Conservation (phyloP, 139 green algal species). For the Pseudopediastrum boryanum region DNA sequence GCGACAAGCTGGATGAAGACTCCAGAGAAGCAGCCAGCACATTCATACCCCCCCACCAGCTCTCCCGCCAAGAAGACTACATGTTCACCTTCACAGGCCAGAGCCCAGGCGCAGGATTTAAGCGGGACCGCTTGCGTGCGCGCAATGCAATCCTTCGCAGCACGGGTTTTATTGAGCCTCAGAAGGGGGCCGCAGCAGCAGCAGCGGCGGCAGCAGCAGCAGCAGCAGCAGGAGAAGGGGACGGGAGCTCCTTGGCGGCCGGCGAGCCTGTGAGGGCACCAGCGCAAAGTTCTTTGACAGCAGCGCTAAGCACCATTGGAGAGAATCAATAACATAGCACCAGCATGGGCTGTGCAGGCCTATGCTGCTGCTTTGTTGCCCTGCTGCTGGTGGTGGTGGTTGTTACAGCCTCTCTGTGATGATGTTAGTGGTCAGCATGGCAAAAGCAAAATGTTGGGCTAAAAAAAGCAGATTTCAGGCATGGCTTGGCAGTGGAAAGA, state of each 20-base stretch:
- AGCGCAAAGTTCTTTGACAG: slow-evolving; percentile 21
- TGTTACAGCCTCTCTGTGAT: no score
- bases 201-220: neutral
- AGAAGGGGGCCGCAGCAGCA: neutral
- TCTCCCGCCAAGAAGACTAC: slow-evolving; percentile 40
- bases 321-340: neutral
- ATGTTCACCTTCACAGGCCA: slow-evolving; percentile 38
- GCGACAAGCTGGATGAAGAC: neutral
- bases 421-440: no score
- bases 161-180: slow-evolving; percentile 52
- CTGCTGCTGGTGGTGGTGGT: no score
- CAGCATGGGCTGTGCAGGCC: neutral
- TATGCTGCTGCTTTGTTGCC: no score
- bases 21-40: slow-evolving; percentile 21
- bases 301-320: slow-evolving; percentile 38
- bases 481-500: no score
- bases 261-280: neutral
- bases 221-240: neutral
- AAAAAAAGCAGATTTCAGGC: no score
- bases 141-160: slow-evolving; percentile 55
- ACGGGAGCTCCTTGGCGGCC: neutral
- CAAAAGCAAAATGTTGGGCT: no score
- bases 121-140: slow-evolving; percentile 44
- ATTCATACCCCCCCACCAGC: slow-evolving; percentile 49
- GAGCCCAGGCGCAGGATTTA: slow-evolving; percentile 35